Conservation (phyloP, 139 green algal species). For the Micromonas commoda region DNA sequence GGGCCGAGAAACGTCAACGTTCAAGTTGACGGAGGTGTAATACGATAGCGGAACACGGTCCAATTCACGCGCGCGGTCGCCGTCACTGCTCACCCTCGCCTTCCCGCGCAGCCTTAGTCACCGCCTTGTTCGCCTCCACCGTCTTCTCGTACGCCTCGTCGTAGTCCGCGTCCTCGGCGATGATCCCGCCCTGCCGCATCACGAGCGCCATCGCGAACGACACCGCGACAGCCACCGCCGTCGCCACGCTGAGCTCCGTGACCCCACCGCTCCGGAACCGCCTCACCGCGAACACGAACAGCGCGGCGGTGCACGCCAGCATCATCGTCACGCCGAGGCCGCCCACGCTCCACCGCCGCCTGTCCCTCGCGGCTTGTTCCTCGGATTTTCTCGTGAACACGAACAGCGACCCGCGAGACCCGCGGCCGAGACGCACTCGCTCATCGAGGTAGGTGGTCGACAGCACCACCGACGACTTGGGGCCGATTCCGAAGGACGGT, state of each 20-base stretch:
- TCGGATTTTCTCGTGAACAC: constrained; percentile 17
- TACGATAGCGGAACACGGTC: background rate
- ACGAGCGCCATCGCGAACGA: constrained; percentile 1
- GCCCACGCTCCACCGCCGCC: background rate
- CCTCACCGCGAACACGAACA: background rate
- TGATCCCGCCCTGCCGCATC: constrained; percentile 7
- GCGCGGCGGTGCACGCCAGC: background rate
- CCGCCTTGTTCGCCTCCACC: background rate
- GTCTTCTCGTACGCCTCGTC: background rate
- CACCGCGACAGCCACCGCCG: background rate
- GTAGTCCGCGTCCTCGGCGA: constrained; percentile 3
- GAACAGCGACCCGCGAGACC: constrained; percentile 28
- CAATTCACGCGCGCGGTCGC: background rate
- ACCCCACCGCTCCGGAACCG: background rate
- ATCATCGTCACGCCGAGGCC: background rate
- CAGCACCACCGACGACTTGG: constrained; percentile 53
- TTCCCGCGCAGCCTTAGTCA: background rate
- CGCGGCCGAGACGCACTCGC: constrained; percentile 60
- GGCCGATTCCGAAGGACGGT: constrained; percentile 42
- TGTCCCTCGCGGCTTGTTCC: constrained; percentile 4
- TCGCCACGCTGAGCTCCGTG: background rate
- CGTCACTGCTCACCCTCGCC: background rate
- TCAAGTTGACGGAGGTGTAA: background rate
- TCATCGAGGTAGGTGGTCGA: constrained; percentile 75
- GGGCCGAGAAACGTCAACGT: background rate